phyloP scores from a whole-genome alignment of 768 basidiomycete species.

The Panellus pusillus region DNA sequence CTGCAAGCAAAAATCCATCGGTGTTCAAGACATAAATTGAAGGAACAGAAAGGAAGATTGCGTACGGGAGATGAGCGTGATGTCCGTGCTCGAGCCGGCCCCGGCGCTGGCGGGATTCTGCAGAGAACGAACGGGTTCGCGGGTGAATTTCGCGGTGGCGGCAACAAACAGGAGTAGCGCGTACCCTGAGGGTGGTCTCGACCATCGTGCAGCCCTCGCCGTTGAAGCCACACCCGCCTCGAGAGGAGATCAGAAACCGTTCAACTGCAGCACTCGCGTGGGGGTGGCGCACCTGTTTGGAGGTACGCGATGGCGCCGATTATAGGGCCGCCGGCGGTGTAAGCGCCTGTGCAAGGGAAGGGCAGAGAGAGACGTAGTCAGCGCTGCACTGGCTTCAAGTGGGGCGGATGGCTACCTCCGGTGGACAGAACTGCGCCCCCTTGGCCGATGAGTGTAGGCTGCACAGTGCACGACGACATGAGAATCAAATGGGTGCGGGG shows the following conservation, averaged over 20 bases:
- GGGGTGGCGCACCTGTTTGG: slow-evolving; percentile 5
- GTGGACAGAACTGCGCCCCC: slow-evolving; percentile 1
- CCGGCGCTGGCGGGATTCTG: slow-evolving; percentile 32
- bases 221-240: slow-evolving; percentile 19
- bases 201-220: slow-evolving; percentile 37
- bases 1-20: slow-evolving; percentile 12
- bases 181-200: slow-evolving; percentile 29
- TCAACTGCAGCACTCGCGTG: too few species aligned
- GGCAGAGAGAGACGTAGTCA: background rate
- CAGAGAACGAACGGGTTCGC: background rate
- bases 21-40: background rate
- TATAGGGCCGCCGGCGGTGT: slow-evolving; percentile 9
- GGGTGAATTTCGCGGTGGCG: too few species aligned
- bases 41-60: background rate
- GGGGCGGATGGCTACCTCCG: background rate
- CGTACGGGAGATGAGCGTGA: slow-evolving; percentile 35
- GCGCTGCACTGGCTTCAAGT: too few species aligned
- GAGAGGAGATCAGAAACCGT: background rate
- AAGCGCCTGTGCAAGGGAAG: background rate
- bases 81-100: slow-evolving; percentile 35
- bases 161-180: too few species aligned
- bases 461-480: too few species aligned
- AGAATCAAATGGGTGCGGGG: background rate
- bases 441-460: slow-evolving; percentile 9
- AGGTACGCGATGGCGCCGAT: slow-evolving; percentile 15